phyloP scores from a whole-genome alignment of 306 rosid genomes.

The Prunus persica region DNA sequence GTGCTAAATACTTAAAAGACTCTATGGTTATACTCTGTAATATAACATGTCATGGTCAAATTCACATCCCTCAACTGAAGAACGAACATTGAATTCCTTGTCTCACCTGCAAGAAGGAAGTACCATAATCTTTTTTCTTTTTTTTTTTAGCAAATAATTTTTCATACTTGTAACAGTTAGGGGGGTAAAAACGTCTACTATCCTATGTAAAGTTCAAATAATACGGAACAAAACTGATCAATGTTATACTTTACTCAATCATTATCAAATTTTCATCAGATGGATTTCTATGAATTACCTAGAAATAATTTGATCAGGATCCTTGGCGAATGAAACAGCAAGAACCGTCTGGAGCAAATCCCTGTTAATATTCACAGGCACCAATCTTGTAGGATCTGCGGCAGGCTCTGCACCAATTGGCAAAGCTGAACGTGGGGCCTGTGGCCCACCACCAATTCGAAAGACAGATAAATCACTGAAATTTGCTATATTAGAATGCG shows the following conservation, averaged over 20 bases:
- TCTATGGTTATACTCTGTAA: not conserved
- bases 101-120: not conserved
- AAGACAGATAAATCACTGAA: conserved; percentile 70
- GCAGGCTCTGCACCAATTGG: conserved; percentile 99
- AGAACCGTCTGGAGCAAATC: conserved; percentile 83
- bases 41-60: not conserved
- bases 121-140: not conserved
- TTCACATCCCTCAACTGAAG: not conserved
- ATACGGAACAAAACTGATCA: not conserved
- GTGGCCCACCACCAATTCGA: conserved; percentile 97
- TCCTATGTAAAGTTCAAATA: not conserved
- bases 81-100: too few species aligned
- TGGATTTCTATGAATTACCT: conserved; percentile 46
- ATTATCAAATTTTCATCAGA: not conserved
- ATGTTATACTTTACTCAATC: not conserved
- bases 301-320: conserved; percentile 86
- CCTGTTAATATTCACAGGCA: conserved; percentile 66
- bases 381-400: conserved; percentile 87
- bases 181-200: not conserved
- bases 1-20: not conserved
- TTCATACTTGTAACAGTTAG: too few species aligned
- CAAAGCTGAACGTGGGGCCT: conserved; percentile 95
- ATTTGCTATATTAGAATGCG: conserved; percentile 81
- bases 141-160: too few species aligned
- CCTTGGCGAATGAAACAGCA: conserved; percentile 88